Base-by-base conservation (phyloP, 2,329 filamentous ascomycete genomes). In the Ceratocystiopsis minuta region DNA sequence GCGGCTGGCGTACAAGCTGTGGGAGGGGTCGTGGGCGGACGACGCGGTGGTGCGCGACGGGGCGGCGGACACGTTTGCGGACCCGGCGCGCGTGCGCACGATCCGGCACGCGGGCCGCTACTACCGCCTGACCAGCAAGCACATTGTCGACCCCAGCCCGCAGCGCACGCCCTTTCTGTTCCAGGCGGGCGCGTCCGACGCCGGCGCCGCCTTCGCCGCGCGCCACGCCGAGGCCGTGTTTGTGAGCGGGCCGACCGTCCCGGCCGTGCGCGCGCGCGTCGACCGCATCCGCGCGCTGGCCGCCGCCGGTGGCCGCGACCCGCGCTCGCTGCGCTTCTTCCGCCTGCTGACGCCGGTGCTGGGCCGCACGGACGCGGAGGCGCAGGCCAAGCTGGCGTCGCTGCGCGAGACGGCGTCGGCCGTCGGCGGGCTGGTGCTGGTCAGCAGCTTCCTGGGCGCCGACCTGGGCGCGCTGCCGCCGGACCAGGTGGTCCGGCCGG, bases 101-200 rank as follows among this genome's bases (percentile, higher is more conserved):
- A 47, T 49, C 33, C n/a, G 40, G 12, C 47, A 49, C 31, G 1
- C 41, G 3, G 47, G 47, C 2, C 32, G 18, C 2, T 43, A 37
- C 36, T 47, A 28, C 41, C 16, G 34, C 4, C 33, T 43, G 2
- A 16, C 34, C 38, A 14, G 43, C 6, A 34, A 34, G 35, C 43
- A 44, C 41, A 44, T 47, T n/a, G 43, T 47, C 20, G 39, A 47
- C 34, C 46, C 46, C 11, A 41, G 37, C 10, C 43, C 46, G 3
- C 46, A 47, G 37, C 46, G 46, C 31, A 52, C 51, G 3, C 51
- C 50, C 2, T 45, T 53, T 1, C 42, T 53, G 17, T 51, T 51
- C 38, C 49, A 52, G 38, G 50, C 50, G 6, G 50, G 51, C 31
- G 48, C 48, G 9, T 52, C 51, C 13, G 38, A 33, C 17, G 49